Percentiles rank a stretch among this genome's conserved stretches.
Evolutionary conservation across 1,284 basidiomycete species (phyloP).

Genomic region (Rhodotorula sp.): DNA sequence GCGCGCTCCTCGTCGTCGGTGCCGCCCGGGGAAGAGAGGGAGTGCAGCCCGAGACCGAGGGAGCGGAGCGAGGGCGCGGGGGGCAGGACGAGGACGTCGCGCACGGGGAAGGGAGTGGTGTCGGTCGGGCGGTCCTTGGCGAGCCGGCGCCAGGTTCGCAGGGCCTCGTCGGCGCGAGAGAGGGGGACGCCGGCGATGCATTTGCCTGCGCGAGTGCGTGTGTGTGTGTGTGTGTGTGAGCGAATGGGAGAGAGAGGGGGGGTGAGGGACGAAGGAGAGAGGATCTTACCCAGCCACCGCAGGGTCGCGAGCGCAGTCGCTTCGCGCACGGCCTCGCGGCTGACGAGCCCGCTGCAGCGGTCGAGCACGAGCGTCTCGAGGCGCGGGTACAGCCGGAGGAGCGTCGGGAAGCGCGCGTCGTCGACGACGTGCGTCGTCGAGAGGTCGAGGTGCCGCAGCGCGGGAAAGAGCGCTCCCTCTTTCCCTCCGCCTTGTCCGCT

Average conservation of each 20-base stretch:
- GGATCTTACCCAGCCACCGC: conserved; percentile 28
- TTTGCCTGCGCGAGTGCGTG: conserved; percentile 5
- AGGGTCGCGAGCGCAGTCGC: conserved; percentile 25
- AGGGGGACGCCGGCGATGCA: conserved; percentile 18
- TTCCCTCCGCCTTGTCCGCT: conserved; percentile 10
- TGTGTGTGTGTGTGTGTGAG: too few relatives aligned
- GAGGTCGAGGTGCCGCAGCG: conserved; percentile 39
- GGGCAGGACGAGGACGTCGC: conserved; percentile 32
- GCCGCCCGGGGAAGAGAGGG: background rate
- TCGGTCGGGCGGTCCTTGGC: conserved; percentile 26
- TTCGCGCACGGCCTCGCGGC: conserved; percentile 21
- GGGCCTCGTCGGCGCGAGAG: conserved; percentile 24
- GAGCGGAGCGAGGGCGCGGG: conserved; percentile 13
- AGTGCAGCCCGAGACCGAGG: conserved; percentile 32
- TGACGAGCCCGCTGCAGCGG: conserved; percentile 33
- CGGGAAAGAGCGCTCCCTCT: conserved; percentile 32
- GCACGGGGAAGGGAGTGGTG: conserved; percentile 20
- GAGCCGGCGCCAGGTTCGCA: conserved; percentile 27
- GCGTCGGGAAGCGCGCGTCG: conserved; percentile 20
- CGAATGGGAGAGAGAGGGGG: background rate
- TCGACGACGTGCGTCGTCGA: conserved; percentile 42
- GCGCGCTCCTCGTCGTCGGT: background rate
- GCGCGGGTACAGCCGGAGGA: conserved; percentile 18
- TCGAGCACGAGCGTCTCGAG: conserved; percentile 34
- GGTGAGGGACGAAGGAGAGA: too few relatives aligned